phyloP scores from a whole-genome alignment of 2,329 filamentous ascomycete genomes.

The Colletotrichum horii region DNA sequence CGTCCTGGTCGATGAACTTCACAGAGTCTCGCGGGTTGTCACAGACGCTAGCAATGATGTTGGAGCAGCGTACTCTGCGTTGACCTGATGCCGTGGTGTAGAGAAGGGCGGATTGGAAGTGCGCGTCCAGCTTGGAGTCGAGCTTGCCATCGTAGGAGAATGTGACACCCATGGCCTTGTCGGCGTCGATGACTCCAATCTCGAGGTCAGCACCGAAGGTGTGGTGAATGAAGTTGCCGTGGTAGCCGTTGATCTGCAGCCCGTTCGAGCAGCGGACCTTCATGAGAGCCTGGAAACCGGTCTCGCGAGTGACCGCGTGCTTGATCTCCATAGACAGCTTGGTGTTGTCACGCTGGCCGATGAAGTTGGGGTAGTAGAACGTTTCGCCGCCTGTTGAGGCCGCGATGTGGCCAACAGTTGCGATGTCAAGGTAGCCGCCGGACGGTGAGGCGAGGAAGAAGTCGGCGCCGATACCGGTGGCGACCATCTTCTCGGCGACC shows the following conservation, averaged over 20 bases:
- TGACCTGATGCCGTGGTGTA: conserved; percentile 93
- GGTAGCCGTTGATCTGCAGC: conserved; percentile 90
- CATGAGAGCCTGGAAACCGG: conserved; percentile 95
- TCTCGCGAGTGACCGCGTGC: conserved; percentile 86
- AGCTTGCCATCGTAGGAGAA: conserved; percentile 97
- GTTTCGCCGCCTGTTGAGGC: conserved; percentile 92
- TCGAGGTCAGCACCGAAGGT: conserved; percentile 94
- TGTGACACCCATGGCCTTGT: conserved; percentile 89
- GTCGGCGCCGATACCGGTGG: conserved; percentile 85
- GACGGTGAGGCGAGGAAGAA: conserved; percentile 94
- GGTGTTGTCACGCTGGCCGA: conserved; percentile 81
- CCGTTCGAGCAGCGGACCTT: conserved; percentile 98
- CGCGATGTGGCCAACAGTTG: conserved; percentile 87
- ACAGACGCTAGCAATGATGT: conserved; percentile 90
- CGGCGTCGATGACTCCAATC: conserved; percentile 88
- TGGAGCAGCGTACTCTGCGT: conserved; percentile 89
- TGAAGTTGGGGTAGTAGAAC: conserved; percentile 97
- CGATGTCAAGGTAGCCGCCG: conserved; percentile 90
- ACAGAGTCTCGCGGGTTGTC: conserved; percentile 84
- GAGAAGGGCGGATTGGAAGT: conserved; percentile 93
- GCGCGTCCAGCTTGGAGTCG: conserved; percentile 94
- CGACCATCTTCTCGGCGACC: conserved; percentile 84
- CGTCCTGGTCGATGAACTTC: conserved; percentile 96
- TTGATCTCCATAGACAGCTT: conserved; percentile 86
- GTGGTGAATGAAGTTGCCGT: conserved; percentile 96